phyloP scores from a whole-genome alignment of 352 stramenopile species.

The Globisporangium radiosum region DNA sequence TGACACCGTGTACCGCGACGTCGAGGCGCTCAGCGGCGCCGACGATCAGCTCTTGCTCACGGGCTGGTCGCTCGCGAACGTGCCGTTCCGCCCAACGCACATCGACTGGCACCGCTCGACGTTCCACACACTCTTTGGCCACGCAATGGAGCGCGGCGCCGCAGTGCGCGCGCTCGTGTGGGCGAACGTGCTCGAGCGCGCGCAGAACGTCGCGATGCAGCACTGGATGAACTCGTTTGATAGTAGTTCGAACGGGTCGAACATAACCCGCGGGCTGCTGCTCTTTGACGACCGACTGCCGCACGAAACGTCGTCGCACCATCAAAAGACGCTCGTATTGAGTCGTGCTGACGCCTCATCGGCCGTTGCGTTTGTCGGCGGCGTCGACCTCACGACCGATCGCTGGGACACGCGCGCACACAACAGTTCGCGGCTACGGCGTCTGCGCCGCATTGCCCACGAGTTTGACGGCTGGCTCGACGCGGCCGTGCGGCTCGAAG shows the following conservation, averaged over 20 bases:
- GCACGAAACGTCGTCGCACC: slow-evolving; percentile 46
- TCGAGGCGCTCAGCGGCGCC: slow-evolving; percentile 5
- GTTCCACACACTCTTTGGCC: slow-evolving; percentile 12
- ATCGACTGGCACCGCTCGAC: slow-evolving; percentile 1
- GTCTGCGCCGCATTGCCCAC: slow-evolving; percentile 24
- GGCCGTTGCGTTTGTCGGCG: slow-evolving; percentile 34
- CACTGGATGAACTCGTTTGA: slow-evolving; percentile 21
- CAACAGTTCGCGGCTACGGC: slow-evolving; percentile 34
- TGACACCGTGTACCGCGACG: slow-evolving; percentile 6
- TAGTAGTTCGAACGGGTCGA: not conserved
- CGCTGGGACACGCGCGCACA: slow-evolving; percentile 58
- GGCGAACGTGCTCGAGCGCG: slow-evolving; percentile 15
- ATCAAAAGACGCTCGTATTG: slow-evolving; percentile 68
- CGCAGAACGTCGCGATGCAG: slow-evolving; percentile 8
- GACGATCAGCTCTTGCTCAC: slow-evolving; percentile 13
- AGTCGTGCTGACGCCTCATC: slow-evolving; percentile 13
- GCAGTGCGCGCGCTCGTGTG: slow-evolving; percentile 22
- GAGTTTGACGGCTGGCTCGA: slow-evolving; percentile 56
- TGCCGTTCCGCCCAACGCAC: slow-evolving; percentile 10
- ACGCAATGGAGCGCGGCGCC: slow-evolving; percentile 13
- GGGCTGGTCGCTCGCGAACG: slow-evolving; percentile 12
- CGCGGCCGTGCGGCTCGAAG: slow-evolving; percentile 35
- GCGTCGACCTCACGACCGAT: slow-evolving; percentile 45
- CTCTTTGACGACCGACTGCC: slow-evolving; percentile 65
- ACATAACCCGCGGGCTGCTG: slow-evolving; percentile 13